phyloP scores from a whole-genome alignment of 2,329 filamentous ascomycete genomes.

The Fusarium pininemorale region DNA sequence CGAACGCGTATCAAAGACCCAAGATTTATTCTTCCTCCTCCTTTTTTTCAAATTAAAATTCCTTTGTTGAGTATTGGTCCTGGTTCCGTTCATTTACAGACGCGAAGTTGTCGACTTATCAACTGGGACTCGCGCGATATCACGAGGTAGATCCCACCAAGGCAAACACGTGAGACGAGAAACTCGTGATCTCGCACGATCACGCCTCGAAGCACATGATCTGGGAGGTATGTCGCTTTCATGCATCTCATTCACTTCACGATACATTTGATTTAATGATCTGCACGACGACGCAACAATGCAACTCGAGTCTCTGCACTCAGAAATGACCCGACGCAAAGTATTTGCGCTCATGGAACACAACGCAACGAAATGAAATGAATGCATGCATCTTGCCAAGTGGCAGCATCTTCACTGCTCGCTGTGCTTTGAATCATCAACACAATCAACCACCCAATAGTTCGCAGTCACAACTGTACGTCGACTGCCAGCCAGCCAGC shows the following conservation, averaged over 20 bases:
- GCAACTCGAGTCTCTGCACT: neutral
- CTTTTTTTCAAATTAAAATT: neutral
- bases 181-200: slow-evolving; percentile 55
- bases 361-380: neutral
- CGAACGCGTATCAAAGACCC: slow-evolving; percentile 27
- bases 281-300: neutral
- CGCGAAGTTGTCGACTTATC: slow-evolving; percentile 43
- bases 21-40: slow-evolving; percentile 6
- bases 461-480: slow-evolving; percentile 1
- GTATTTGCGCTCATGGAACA: slow-evolving; percentile 2
- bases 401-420: slow-evolving; percentile 9
- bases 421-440: neutral
- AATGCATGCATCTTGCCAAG: slow-evolving; percentile 26
- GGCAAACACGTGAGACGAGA: slow-evolving; percentile 54
- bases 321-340: neutral
- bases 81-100: slow-evolving; percentile 7
- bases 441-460: neutral
- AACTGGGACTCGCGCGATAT: slow-evolving; percentile 53
- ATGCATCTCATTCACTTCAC: slow-evolving; percentile 39
- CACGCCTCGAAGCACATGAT: slow-evolving; percentile 54
- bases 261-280: slow-evolving; percentile 29
- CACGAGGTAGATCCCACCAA: slow-evolving; percentile 58
- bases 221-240: slow-evolving; percentile 54
- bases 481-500: neutral
- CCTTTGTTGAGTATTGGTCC: slow-evolving; percentile 12